A percentile compares a stretch with the other conserved stretches of the same genome.
Evolutionary conservation across 768 basidiomycete species (phyloP).

Genomic region (Xanthoconium purpureum): DNA sequence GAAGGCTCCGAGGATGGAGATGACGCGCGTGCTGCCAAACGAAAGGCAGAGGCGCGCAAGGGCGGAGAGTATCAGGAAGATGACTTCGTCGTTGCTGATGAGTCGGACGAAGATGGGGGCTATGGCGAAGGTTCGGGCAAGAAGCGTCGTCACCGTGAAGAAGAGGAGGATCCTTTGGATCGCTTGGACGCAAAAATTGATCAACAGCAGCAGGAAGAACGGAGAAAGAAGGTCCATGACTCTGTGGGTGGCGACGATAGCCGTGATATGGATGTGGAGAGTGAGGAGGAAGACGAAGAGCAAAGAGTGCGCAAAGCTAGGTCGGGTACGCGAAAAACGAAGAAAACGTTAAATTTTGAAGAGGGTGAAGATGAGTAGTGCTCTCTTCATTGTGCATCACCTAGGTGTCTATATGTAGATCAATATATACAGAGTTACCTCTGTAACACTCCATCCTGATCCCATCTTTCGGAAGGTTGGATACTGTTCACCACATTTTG

Average conservation of each 20-base stretch:
- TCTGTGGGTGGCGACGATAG: conserved; percentile 35
- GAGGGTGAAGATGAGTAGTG: conserved; percentile 50
- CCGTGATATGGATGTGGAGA: conserved; percentile 70
- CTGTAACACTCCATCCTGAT: conserved; percentile 51
- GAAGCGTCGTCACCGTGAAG: conserved; percentile 39
- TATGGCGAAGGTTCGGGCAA: conserved; percentile 35
- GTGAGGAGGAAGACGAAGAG: conserved; percentile 70
- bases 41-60: conserved; percentile 46
- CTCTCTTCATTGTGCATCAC: conserved; percentile 2
- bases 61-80: conserved; percentile 79
- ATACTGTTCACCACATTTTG: conserved; percentile 76
- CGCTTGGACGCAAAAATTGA: conserved; percentile 66
- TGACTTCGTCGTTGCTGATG: conserved; percentile 80
- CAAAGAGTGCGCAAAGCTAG: conserved; percentile 58
- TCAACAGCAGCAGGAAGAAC: conserved; percentile 52
- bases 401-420: conserved; percentile 17
- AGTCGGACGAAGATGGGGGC: conserved; percentile 60
- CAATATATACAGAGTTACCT: conserved; percentile 17
- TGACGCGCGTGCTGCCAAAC: conserved; percentile 42
- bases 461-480: conserved; percentile 59
- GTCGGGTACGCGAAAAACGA: conserved; percentile 49
- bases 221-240: conserved; percentile 39
- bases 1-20: conserved; percentile 61
- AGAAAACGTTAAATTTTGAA: conserved; percentile 52
- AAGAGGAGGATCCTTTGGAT: conserved; percentile 56